These are phyloP conservation scores for Arthrobotrys sphaeroides DNA, from an alignment of 2,329 filamentous ascomycete species.

Conservation along the genomic window DNA sequence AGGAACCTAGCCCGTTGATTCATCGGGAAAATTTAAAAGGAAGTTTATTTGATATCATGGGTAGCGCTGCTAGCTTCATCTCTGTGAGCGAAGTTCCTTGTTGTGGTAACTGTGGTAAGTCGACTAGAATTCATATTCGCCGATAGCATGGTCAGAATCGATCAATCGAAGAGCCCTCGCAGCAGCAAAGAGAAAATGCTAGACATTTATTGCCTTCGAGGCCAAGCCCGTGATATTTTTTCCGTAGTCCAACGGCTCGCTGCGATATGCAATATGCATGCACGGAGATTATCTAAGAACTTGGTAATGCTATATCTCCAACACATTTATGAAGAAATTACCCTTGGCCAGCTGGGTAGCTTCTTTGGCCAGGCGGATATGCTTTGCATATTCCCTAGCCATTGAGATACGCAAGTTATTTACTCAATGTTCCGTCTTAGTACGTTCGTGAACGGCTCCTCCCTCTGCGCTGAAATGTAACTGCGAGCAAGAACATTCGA, in stretches of 20 bases:
- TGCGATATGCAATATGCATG: not conserved
- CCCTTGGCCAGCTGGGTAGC: slow-evolving; percentile 1
- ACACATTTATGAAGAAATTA: slow-evolving; percentile 26
- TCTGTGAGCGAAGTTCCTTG: too few relatives aligned
- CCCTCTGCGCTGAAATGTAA: not conserved
- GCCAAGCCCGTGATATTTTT: not conserved
- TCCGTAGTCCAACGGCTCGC: slow-evolving; percentile 12
- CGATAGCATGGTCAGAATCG: too few relatives aligned
- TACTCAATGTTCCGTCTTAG: slow-evolving; percentile 3
- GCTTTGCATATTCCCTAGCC: not conserved
- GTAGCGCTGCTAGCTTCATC: too few relatives aligned
- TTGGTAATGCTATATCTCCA: slow-evolving; percentile 23
- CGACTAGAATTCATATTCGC: too few relatives aligned
- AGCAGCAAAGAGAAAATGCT: not conserved
- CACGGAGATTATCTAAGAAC: slow-evolving; percentile 11
- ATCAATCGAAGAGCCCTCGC: not conserved
- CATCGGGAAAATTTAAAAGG: too few relatives aligned
- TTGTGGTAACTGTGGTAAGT: too few relatives aligned
- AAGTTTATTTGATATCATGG: too few relatives aligned
- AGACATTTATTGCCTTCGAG: not conserved
- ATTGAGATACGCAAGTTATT: not conserved
- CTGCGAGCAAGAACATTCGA: too few relatives aligned
- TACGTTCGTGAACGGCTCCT: slow-evolving; percentile 9
- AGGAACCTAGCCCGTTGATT: not conserved
- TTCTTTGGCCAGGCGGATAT: not conserved